Evolutionary conservation across 805 yeast species (phyloP), one percentile per base, ranked within the genome.

Genomic region (Candida insectalens): DNA sequence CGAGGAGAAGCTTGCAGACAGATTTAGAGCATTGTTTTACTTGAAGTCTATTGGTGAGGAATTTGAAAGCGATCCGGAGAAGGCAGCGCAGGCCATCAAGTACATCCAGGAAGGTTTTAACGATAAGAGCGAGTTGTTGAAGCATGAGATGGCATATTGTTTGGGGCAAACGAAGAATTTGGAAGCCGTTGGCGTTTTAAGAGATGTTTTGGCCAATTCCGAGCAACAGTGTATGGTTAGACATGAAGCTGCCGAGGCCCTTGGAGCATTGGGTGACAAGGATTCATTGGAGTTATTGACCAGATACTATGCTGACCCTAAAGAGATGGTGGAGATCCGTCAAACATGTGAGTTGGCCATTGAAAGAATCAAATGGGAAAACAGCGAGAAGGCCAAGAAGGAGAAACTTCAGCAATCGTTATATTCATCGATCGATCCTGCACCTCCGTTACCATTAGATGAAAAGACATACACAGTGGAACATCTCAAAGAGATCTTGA

Each of bases 191-290:
- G 80, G 83, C 32, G 67, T 75, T 32, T 69, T 92, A 40, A 71
- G 84, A 55, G 67, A 68, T 6, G 95, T 85, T 16, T 68, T 92
- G 48, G 59, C 62, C 32, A 77, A 79, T 55, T 50, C 54, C 17
- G 44, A 64, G 12, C 97, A 89, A 63, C 92, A 83, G 53, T 67
- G 83, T 40, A 92, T 92, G 97, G 99, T 92, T 25, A 81, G 99
- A 59, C 99, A 92, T 58, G 99, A 92, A 60, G 98, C 98, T 13
- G 98, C 98, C 6, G 99, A 92, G 61, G 98, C 97, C 28, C 67
- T 92, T 36, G 99, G 98, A 41, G 98, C 98, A 29, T 66, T 92
- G 34, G 95, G 95, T 31, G 95, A 87, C 57, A 57, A 60, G 27
- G 79, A 72, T 5, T 81, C 94, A 10, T 57, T 92, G 36, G 71